Base-by-base conservation (phyloP, 2,329 filamentous ascomycete genomes). In the Pseudomassariella vexata region DNA sequence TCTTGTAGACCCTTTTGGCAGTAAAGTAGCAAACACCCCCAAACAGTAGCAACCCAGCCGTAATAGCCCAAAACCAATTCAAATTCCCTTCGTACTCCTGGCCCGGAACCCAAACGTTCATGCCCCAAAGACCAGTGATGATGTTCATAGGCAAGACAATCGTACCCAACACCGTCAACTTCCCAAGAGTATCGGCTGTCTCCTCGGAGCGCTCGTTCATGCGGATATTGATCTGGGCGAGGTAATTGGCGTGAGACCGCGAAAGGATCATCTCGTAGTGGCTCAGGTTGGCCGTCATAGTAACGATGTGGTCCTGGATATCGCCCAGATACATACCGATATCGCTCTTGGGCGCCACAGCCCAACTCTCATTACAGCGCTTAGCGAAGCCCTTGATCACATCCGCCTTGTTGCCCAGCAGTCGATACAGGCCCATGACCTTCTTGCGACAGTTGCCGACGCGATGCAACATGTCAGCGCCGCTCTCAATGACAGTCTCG, bases 311-410 rank as follows among this genome's bases (percentile, higher is more conserved):
- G 65, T 98, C 92, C 59, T 98, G 92, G 42, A 98, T 98, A 64
- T 98, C 92, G 40, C 92, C 92, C 37, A 98, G 67, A 60, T 96
- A 98, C 32, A 98, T 63, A n/a, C 92, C 92, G 54, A 98, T 96
- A 56, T 98, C 92, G 20, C 85, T 92, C 40, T 89, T 76, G 9
- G 92, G 92, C 5, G 92, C 90, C 37, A 98, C 85, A 48, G 95
- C 85, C 88, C 89, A 98, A 44, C 94, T 84, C 65, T 98, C 90
- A 53, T 95, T 98, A 64, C 92, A 98, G 10, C 92, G 76, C 64
- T 98, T 98, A 5, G 92, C 92, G 51, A 98, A 98, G 1, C 92
- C 92, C 63, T 96, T 96, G 68, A 98, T 96, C 37, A 98, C 92
- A 57, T 98, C 92, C 30, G 92, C 92, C 63, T 98, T 98, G 61